Base-by-base conservation (phyloP, 2,329 filamentous ascomycete species). In the Fusarium pseudograminearum region DNA sequence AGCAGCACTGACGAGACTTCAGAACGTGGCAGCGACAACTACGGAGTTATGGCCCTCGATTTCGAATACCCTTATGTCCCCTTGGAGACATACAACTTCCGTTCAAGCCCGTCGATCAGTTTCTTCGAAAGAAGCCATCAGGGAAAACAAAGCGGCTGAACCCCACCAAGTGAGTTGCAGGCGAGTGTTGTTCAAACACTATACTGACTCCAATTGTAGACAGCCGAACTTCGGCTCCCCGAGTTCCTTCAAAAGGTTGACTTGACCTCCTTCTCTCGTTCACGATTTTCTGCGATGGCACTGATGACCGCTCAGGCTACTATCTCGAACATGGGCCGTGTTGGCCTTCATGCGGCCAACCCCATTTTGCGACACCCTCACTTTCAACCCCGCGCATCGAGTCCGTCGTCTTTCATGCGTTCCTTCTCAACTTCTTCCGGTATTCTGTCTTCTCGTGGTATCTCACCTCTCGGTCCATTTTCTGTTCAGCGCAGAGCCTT, bases 41-140 rank as follows among this genome's bases (percentile, higher is more conserved):
- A 76, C 82, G 51, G 83, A 83, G 38, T 70, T 84, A 55, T 82
- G 82, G 81, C 83, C 83, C 56, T 84, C 83, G 45, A 78, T 85
- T 65, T 77, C 79, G 53, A 83, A 78, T 62, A 80, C 80, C 15
- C 65, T 83, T 18, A 73, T 77, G 58, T 64, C 78, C 22, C 79
- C 83, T 11, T 82, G 76, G 76, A 72, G 65, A 51, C 63, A 62
- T 47, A 71, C 67, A 18, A 47, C 60, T 16, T 61, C 53, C 15
- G 34, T 61, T 9, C 56, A 58, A 22, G 50, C 63, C 48, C 54
- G 53, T 41, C 65, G 69, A 65, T 47, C 62, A 60, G 66, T 38
- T 52, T 15, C 53, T 41, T 47, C 47, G 33, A 58, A 60, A 18
- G 52, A 66, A 9, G 33, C 16, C 18, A 31, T 46, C 20, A 38